Base-by-base conservation (phyloP, 257 asterid species). In the Solanum chiquidenum region DNA sequence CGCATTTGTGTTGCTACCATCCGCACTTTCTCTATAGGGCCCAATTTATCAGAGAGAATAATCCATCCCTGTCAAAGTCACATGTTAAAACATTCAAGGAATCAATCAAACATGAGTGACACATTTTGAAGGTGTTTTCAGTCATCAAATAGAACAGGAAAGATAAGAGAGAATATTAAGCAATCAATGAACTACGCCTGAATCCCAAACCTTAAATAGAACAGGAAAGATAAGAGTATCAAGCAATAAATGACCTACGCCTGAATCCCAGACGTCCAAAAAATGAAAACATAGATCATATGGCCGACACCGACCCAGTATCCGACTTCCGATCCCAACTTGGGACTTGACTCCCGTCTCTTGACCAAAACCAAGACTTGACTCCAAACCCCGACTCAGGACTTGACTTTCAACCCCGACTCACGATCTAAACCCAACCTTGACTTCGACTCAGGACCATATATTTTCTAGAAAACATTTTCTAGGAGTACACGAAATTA, bases 11-110 rank as follows among this genome's bases (percentile, higher is more conserved):
- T 92, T 33, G 95, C 98, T 0, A 95, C 88, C 73, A 74, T 91
- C 4, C 99, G 92, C 34, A 94, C 96, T 80, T 55, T 90, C 91
- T 94, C 96, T 60, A 95, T 88, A 3, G 91, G 93, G 64, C 91
- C 92, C 52, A 94, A 86, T 88, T 92, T 92, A 92, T 96, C 99
- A 11, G 98, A 93, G 49, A 96, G 92, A 84, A 95, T 87, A 85
- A 93, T 91, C 99, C 99, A 96, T 62, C 99, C 99, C 99, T 96
- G 95, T 71, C 84, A 49, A 83, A 34, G 16, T 44, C 62, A 79
- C 33, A 44, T 44, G 62, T 6, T 27, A 44, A 44, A 79, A 79
- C 25, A 79, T 13, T 33, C 35, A n/a, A 80, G 85, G 27, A 80
- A 80, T 46, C 66, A 18, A 52, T 27, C 29, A 80, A 29, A 46